phyloP scores from a whole-genome alignment of 805 yeast species.

The Candida orba region DNA sequence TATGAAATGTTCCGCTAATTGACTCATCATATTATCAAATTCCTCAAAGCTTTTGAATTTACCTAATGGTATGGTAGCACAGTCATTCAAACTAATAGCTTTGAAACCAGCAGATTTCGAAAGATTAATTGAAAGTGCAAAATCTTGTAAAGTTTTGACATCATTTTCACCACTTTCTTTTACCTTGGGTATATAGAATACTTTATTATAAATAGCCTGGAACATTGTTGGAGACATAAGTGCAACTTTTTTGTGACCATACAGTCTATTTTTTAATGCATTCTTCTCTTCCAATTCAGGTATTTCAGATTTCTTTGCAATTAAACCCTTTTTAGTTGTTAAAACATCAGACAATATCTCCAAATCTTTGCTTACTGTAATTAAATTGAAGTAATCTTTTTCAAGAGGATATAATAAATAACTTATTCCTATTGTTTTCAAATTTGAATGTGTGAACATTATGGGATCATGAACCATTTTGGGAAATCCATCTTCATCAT shows the following conservation, averaged over 20 bases:
- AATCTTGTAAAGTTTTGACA: constrained; percentile 7
- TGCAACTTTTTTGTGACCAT: too few relatives aligned
- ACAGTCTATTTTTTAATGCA: neutral
- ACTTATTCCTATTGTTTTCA: neutral
- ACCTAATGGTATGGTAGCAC: constrained; percentile 21
- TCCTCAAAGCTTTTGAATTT: constrained; percentile 25
- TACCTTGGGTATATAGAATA: constrained; percentile 6
- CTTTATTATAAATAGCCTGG: neutral
- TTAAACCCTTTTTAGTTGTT: neutral
- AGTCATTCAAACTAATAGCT: constrained; percentile 14
- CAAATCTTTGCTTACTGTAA: constrained; percentile 1
- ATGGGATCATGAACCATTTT: constrained; percentile 33
- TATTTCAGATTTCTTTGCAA: neutral
- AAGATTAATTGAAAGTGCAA: constrained; percentile 9
- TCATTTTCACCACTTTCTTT: constrained; percentile 4
- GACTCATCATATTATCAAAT: constrained; percentile 34
- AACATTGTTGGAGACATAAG: too few relatives aligned
- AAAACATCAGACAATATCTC: constrained; percentile 7
- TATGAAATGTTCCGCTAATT: constrained; percentile 25
- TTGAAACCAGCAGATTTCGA: neutral
- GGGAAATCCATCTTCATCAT: constrained; percentile 28
- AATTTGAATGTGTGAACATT: neutral
- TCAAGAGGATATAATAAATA: constrained; percentile 5
- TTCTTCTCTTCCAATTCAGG: neutral
- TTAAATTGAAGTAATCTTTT: neutral